phyloP scores from a whole-genome alignment of 2,329 filamentous ascomycete species.

The Cladosporium sp. region DNA sequence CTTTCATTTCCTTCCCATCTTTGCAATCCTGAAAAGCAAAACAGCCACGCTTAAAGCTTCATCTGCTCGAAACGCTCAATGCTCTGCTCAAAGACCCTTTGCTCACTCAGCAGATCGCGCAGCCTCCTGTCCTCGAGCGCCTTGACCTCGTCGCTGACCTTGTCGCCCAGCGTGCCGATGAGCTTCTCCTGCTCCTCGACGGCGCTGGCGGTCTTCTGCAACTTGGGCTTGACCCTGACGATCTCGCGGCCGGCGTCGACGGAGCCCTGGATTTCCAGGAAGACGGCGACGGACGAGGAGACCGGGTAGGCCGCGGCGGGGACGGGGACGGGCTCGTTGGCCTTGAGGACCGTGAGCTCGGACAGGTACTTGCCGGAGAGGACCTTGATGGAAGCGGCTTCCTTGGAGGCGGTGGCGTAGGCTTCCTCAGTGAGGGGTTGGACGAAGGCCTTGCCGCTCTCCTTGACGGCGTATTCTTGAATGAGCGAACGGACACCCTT shows the following conservation, averaged over 20 bases:
- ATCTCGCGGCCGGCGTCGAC: constrained; percentile 83
- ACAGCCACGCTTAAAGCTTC: constrained; percentile 49
- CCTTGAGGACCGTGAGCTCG: constrained; percentile 59
- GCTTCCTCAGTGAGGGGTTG: constrained; percentile 65
- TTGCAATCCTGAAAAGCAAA: background rate
- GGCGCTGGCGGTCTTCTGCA: constrained; percentile 64
- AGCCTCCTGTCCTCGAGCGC: constrained; percentile 59
- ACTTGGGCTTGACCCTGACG: constrained; percentile 70
- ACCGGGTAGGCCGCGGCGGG: constrained; percentile 82
- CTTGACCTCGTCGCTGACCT: constrained; percentile 71
- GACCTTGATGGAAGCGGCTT: constrained; percentile 71
- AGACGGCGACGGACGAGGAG: constrained; percentile 69
- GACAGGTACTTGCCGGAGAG: constrained; percentile 70
- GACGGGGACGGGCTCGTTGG: constrained; percentile 58
- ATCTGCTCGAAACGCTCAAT: constrained; percentile 82
- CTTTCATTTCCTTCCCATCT: background rate
- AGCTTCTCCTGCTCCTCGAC: constrained; percentile 75
- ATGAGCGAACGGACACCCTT: constrained; percentile 69
- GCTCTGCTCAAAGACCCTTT: constrained; percentile 71
- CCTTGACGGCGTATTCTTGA: constrained; percentile 70
- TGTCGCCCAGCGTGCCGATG: constrained; percentile 51
- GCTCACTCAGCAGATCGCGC: constrained; percentile 69
- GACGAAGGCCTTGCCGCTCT: constrained; percentile 61
- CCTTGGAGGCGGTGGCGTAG: constrained; percentile 59
- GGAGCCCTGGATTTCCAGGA: constrained; percentile 75